A percentile compares a stretch with the other conserved stretches of the same genome.
These are phyloP conservation scores for Cinnamomum chago DNA, from an alignment of 164 flowering plant genomes.

Conservation along the genomic window DNA sequence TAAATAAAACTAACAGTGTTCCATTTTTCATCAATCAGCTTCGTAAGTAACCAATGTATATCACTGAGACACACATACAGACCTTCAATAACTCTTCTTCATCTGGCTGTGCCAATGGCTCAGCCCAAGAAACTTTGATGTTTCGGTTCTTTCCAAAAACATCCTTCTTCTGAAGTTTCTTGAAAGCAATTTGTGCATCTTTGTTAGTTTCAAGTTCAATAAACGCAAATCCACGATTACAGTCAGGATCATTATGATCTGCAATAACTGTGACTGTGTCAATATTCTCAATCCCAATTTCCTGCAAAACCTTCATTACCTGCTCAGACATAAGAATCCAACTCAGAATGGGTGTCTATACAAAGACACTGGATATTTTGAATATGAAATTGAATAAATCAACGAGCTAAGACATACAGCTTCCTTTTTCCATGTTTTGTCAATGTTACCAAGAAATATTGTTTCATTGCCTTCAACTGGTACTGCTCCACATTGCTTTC, in stretches of 20 bases:
- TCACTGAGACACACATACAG: conserved; percentile 2
- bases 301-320: conserved; percentile 26
- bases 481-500: conserved; percentile 32
- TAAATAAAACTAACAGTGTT: neutral
- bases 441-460: conserved; percentile 35
- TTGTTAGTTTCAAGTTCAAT: conserved; percentile 35
- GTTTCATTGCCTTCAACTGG: conserved; percentile 39
- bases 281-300: conserved; percentile 30
- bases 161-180: conserved; percentile 37
- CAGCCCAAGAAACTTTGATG: conserved; percentile 42
- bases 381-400: neutral
- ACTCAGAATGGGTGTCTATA: neutral
- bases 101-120: conserved; percentile 33
- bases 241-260: conserved; percentile 26
- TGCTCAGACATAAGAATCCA: conserved; percentile 10
- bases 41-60: neutral
- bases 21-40: neutral
- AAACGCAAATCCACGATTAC: conserved; percentile 46
- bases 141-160: conserved; percentile 25
- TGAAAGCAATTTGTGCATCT: conserved; percentile 37
- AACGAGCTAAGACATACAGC: conserved; percentile 24
- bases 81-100: conserved; percentile 39
- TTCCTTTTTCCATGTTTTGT: conserved; percentile 39
- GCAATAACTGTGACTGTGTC: conserved; percentile 28
- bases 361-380: neutral